These are phyloP conservation scores for Pistacia integerrima DNA, from an alignment of 345 rosid genomes.

Conservation along the genomic window DNA sequence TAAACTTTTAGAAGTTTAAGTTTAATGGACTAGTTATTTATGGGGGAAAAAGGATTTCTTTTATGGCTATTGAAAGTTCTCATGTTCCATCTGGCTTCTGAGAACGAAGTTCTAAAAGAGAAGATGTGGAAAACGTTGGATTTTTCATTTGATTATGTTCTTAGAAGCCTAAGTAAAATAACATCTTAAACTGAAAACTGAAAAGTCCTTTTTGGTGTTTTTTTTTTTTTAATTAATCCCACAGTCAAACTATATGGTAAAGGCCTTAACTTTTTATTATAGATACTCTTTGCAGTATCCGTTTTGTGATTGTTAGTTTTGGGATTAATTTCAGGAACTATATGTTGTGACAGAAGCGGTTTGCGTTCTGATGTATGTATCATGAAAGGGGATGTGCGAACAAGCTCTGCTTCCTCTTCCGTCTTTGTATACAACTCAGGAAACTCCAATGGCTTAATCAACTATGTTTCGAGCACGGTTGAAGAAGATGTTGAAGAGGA, in stretches of 20 bases:
- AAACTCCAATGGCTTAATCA: slow-evolving; percentile 10
- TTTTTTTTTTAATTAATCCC: background rate
- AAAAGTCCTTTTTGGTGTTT: background rate
- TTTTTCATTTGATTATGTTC: background rate
- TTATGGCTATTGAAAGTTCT: background rate
- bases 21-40: background rate
- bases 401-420: slow-evolving; percentile 63
- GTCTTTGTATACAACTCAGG: slow-evolving; percentile 52
- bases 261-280: background rate
- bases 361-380: slow-evolving; percentile 64
- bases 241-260: background rate
- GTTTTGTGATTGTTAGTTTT: background rate
- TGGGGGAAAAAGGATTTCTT: background rate
- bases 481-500: slow-evolving; percentile 19
- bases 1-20: no score
- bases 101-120: background rate
- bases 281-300: no score
- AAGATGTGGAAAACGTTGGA: background rate
- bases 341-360: slow-evolving; percentile 76
- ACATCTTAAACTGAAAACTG: background rate
- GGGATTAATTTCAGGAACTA: slow-evolving; percentile 52
- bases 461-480: slow-evolving; percentile 20
- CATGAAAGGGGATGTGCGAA: slow-evolving; percentile 79
- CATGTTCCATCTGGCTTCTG: background rate
- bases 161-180: background rate